Conservation (phyloP, 2,329 filamentous ascomycete genomes). For the Amesomyces nigricolor region DNA sequence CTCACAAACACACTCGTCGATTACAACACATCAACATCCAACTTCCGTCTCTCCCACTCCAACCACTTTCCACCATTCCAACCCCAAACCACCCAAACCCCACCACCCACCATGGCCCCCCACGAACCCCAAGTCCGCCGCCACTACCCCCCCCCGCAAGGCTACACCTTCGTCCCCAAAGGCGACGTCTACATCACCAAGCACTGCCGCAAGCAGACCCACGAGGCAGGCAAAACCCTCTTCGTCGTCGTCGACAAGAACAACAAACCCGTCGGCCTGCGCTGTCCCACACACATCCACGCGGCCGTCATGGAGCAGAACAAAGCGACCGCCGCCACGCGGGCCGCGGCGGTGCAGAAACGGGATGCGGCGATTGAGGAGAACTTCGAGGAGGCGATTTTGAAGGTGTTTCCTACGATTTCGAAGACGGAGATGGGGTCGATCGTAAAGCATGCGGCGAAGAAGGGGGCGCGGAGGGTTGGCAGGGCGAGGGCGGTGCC, state of each 20-base stretch:
- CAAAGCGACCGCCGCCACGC: conserved; percentile 29
- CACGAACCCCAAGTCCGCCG: conserved; percentile 15
- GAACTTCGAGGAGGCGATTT: conserved; percentile 33
- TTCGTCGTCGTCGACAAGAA: conserved; percentile 33
- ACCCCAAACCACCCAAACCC: not conserved
- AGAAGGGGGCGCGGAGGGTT: conserved; percentile 43
- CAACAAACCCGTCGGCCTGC: conserved; percentile 32
- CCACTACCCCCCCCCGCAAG: conserved; percentile 32
- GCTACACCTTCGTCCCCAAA: conserved; percentile 39
- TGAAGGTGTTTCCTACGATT: conserved; percentile 36
- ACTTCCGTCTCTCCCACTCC: too few relatives aligned
- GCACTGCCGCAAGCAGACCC: conserved; percentile 37
- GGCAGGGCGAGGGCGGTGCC: conserved; percentile 39
- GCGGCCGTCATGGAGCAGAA: conserved; percentile 29
- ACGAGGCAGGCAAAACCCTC: conserved; percentile 29
- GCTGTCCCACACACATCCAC: conserved; percentile 35
- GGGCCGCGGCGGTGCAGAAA: conserved; percentile 30
- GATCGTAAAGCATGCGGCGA: conserved; percentile 38
- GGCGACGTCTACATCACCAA: conserved; percentile 40
- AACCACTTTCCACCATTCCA: too few relatives aligned
- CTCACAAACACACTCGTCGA: too few relatives aligned
- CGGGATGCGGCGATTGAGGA: conserved; percentile 33
- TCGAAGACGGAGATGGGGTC: conserved; percentile 32
- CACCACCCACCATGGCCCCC: not conserved
- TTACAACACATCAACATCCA: too few relatives aligned